Conservation (phyloP, 202 grass and related monocot species). For the Miscanthus sacchariflorus region DNA sequence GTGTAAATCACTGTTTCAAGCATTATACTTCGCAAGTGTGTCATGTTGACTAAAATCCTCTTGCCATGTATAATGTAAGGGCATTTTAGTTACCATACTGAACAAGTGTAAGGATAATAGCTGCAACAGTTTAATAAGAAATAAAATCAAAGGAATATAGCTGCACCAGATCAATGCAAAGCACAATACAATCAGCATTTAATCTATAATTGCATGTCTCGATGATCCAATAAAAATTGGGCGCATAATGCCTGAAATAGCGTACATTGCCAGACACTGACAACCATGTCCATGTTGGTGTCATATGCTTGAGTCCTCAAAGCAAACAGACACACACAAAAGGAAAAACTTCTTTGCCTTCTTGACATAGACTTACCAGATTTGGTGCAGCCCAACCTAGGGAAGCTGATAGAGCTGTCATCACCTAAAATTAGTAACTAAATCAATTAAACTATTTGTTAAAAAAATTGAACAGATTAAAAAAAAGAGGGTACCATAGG, state of each 20-base stretch:
- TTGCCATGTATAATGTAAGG: not conserved
- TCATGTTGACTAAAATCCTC: not conserved
- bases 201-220: not conserved
- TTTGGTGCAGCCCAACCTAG: slow-evolving; percentile 96
- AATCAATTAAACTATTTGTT: not conserved
- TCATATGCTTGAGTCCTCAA: not conserved
- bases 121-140: not conserved
- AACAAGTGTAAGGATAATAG: not conserved
- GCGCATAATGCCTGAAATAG: not conserved
- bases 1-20: not conserved
- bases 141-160: not conserved
- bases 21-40: not conserved
- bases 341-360: not conserved
- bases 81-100: not conserved
- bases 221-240: not conserved
- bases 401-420: slow-evolving; percentile 86
- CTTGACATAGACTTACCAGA: slow-evolving; percentile 66
- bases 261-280: not conserved
- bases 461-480: not conserved
- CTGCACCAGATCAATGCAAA: not conserved
- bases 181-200: not conserved
- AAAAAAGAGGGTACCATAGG: not conserved
- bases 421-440: slow-evolving; percentile 68
- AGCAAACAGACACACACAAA: not conserved
- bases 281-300: not conserved